Percentiles rank a stretch among this genome's conserved stretches.
phyloP scores from a whole-genome alignment of 257 asterid genomes.

The Lycium ferocissimum region DNA sequence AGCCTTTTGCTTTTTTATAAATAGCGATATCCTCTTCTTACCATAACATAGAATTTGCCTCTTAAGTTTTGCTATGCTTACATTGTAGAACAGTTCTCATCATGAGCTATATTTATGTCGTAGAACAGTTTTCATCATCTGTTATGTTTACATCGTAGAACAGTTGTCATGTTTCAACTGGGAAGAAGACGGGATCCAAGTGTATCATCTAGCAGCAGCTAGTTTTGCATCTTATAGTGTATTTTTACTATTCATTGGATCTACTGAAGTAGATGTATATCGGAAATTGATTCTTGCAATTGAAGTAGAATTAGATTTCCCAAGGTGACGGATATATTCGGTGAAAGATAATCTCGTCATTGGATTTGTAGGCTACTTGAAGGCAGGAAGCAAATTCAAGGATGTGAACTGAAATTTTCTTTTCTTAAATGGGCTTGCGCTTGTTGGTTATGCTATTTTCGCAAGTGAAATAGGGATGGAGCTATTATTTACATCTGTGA shows the following conservation, averaged over 20 bases:
- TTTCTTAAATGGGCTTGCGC: no score
- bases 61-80: not conserved
- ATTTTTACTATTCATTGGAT: not conserved
- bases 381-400: no score
- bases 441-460: no score
- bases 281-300: not conserved
- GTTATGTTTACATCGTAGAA: not conserved
- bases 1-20: not conserved
- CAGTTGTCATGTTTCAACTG: not conserved
- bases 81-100: not conserved
- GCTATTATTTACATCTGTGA: no score
- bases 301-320: not conserved
- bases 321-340: not conserved
- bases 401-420: no score
- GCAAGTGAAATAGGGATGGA: no score
- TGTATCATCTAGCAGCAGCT: not conserved
- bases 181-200: not conserved
- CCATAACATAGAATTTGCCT: not conserved
- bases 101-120: not conserved
- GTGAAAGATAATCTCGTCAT: not conserved
- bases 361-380: not conserved
- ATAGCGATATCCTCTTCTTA: not conserved
- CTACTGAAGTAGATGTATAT: not conserved
- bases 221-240: not conserved
- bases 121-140: not conserved